phyloP scores from a whole-genome alignment of 805 yeast genomes.

The Cyberlindnera maclurae region DNA sequence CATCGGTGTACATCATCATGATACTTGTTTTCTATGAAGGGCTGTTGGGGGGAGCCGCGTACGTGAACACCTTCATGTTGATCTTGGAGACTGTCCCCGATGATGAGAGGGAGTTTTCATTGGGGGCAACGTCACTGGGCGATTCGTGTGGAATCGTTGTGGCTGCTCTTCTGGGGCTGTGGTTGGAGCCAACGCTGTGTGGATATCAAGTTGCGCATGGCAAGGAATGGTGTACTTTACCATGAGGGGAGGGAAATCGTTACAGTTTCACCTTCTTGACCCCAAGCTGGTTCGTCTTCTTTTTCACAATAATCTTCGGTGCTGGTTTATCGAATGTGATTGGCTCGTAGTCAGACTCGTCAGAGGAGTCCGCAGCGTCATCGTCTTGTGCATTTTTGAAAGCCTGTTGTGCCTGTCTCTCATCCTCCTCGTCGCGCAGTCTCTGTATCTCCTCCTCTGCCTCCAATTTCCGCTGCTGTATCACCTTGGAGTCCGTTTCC shows the following conservation, averaged over 20 bases:
- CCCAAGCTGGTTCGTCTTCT: conserved; percentile 15
- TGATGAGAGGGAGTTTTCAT: conserved; percentile 62
- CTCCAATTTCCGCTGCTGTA: neutral
- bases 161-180: conserved; percentile 71
- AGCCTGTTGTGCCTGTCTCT: conserved; percentile 13
- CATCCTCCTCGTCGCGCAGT: conserved; percentile 18
- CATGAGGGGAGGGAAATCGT: conserved; percentile 12
- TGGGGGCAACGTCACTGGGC: conserved; percentile 79
- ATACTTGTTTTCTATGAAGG: conserved; percentile 77
- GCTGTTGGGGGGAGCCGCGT: conserved; percentile 81
- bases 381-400: conserved; percentile 4
- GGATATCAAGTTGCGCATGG: conserved; percentile 61
- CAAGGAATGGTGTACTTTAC: conserved; percentile 68
- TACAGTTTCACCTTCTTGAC: conserved; percentile 7
- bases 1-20: conserved; percentile 56
- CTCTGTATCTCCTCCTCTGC: neutral
- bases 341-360: conserved; percentile 14
- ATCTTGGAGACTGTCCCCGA: conserved; percentile 54
- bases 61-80: conserved; percentile 79
- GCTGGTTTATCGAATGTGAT: conserved; percentile 1
- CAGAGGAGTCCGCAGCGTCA: conserved; percentile 5
- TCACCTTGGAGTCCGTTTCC: neutral
- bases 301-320: conserved; percentile 11
- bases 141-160: conserved; percentile 79
- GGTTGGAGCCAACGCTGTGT: conserved; percentile 71